These are phyloP conservation scores for Cyberlindnera mrakii DNA, from an alignment of 805 yeast species.

Conservation along the genomic window DNA sequence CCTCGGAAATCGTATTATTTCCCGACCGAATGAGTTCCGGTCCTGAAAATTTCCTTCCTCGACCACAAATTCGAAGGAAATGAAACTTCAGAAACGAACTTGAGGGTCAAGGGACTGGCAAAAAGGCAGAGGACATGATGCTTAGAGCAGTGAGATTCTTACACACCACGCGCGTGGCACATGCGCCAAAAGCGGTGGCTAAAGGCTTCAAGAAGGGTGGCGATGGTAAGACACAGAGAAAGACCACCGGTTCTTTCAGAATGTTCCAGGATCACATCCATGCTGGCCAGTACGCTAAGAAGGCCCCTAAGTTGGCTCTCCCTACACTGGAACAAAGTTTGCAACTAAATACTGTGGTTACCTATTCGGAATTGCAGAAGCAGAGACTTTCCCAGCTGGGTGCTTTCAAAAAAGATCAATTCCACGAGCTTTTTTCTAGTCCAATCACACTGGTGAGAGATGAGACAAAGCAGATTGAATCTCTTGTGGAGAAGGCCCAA, in stretches of 20 bases:
- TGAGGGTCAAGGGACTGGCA: no score
- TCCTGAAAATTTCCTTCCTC: no score
- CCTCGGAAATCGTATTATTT: no score
- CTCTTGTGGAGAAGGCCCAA: constrained; percentile 32
- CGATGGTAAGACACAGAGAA: constrained; percentile 7
- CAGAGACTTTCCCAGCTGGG: constrained; percentile 47
- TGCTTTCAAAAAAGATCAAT: constrained; percentile 62
- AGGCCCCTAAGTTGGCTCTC: constrained; percentile 20
- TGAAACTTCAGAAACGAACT: no score
- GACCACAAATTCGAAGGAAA: no score
- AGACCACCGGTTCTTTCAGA: constrained; percentile 18
- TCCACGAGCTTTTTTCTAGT: constrained; percentile 53
- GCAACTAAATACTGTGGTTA: constrained; percentile 26
- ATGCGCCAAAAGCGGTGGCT: constrained; percentile 12
- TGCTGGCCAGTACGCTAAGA: constrained; percentile 24
- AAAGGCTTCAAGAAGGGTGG: constrained; percentile 14
- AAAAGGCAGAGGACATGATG: constrained; percentile 1
- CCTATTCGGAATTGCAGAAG: constrained; percentile 35
- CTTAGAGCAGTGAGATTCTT: constrained; percentile 3
- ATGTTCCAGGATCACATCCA: constrained; percentile 16
- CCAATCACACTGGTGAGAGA: constrained; percentile 57
- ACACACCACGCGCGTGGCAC: not conserved
- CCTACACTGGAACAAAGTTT: constrained; percentile 17
- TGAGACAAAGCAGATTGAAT: constrained; percentile 35
- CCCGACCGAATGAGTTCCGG: no score